Base-by-base conservation (phyloP, 1,284 basidiomycete genomes). In the Ustilago xerochloae region DNA sequence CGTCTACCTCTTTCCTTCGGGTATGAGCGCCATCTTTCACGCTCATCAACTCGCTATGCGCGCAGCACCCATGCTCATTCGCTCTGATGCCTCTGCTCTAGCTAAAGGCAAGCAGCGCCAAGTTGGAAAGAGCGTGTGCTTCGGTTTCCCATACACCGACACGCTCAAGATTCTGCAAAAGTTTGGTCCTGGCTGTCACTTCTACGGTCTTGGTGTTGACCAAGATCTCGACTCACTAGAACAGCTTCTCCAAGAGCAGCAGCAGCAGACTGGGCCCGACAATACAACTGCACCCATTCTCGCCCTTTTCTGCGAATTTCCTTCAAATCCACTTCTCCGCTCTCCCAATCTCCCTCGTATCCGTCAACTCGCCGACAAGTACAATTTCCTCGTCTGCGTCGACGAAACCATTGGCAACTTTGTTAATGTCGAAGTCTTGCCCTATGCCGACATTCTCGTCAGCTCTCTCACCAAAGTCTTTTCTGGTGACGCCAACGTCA, bases 401-500 rank as follows among this genome's bases (percentile, higher is more conserved):
- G 96, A 99, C 83, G 97, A 99, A 84, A 98, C 94, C 1, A 90
- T 99, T 53, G 96, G 96, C 30, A 98, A 95, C 84, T 96, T 97
- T 79, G 89, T 94, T 75, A 99, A 99, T 78, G 94, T 99, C 46
- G 92, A 97, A 79, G 92, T 97, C 6, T 87, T 97, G 4, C 91
- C 91, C 4, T 93, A 90, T 74, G 93, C 92, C 2, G 97, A 99
- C 85, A 89, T 99, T 28, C 90, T 97, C n/a, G 95, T 92, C 53
- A 94, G 92, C 79, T 95, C 93, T 84, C 85, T 99, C 80, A 93
- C 93, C 47, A 99, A 99, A 86, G 89, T 99, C 24, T 99, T 99
- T 86, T 94, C 93, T 67, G 96, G 96, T 3, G 92, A 93, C 63
- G 89, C 91, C 30, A 99, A 99, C 81, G 94, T 96, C 59, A 98